These are phyloP conservation scores for Rhytidiadelphus loreus DNA, from an alignment of 225 moss, liverwort and hornwort genomes.

Conservation along the genomic window DNA sequence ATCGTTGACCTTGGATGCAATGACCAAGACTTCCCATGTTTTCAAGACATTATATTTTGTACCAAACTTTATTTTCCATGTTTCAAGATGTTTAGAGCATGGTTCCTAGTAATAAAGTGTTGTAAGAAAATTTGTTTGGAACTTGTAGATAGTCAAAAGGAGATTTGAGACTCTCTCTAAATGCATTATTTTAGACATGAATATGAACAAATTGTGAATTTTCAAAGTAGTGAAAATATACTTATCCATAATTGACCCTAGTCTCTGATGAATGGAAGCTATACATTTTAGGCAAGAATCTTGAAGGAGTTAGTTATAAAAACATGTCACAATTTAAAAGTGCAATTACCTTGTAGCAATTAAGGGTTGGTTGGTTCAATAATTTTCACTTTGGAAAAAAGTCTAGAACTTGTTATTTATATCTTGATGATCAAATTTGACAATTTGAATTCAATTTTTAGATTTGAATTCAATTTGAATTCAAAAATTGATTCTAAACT, in stretches of 20 bases:
- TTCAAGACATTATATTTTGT: fast-evolving
- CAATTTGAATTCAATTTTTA: neutral
- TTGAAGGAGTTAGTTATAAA: neutral
- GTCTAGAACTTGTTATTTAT: neutral
- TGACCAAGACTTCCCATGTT: fast-evolving
- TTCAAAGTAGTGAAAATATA: neutral
- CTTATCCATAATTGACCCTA: fast-evolving
- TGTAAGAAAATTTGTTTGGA: neutral
- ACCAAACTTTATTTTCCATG: fast-evolving
- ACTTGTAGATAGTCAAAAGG: neutral
- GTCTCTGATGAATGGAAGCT: neutral
- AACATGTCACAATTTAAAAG: neutral
- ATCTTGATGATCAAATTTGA: neutral
- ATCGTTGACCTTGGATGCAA: too few relatives aligned
- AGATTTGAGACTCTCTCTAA: neutral
- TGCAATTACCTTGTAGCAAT: neutral
- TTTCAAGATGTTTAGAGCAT: neutral
- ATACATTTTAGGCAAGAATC: neutral
- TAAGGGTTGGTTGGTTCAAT: too few relatives aligned
- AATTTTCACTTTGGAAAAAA: neutral
- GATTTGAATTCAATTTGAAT: neutral
- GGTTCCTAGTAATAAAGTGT: neutral
- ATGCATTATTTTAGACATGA: neutral
- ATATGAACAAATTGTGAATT: neutral
- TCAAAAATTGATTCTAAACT: neutral